A percentile compares a stretch with the other conserved stretches of the same genome.
Evolutionary conservation across 257 asterid species (phyloP).

Genomic region (Nemophila menziesii): DNA sequence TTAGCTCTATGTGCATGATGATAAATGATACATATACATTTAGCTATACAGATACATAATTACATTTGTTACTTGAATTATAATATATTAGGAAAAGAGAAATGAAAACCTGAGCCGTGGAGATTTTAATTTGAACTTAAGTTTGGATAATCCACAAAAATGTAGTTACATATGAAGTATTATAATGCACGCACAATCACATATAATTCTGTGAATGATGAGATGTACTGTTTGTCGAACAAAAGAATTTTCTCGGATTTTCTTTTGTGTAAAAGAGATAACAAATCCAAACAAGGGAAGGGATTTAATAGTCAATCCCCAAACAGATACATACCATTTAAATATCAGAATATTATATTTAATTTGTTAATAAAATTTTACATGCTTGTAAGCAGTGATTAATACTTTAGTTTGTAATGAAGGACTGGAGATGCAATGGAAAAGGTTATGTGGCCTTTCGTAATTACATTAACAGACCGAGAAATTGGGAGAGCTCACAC

Average conservation of each 20-base stretch:
- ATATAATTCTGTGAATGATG: neutral
- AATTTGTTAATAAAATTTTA: conserved; percentile 6
- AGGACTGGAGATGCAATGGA: conserved; percentile 94
- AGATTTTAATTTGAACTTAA: neutral
- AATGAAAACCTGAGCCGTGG: neutral
- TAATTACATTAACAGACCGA: conserved; percentile 70
- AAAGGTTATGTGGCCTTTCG: conserved; percentile 86
- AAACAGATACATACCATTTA: too few species aligned
- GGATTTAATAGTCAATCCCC: too few species aligned
- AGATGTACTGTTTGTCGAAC: neutral
- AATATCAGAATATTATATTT: neutral
- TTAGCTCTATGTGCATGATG: neutral
- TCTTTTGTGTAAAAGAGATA: too few species aligned
- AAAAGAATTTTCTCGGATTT: too few species aligned
- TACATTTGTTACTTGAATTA: neutral
- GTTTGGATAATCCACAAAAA: neutral
- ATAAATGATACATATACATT: too few species aligned
- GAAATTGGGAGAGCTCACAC: conserved; percentile 58
- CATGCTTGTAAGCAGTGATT: conserved; percentile 13
- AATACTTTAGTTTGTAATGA: conserved; percentile 15
- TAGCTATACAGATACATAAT: too few species aligned
- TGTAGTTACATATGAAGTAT: neutral
- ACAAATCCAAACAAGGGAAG: too few species aligned
- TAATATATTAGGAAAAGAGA: neutral
- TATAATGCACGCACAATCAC: too few species aligned